Percentiles rank a stretch among this genome's conserved stretches.
These are phyloP conservation scores for Fistulinella cinereoalba DNA, from an alignment of 1,284 basidiomycete genomes.

Conservation along the genomic window DNA sequence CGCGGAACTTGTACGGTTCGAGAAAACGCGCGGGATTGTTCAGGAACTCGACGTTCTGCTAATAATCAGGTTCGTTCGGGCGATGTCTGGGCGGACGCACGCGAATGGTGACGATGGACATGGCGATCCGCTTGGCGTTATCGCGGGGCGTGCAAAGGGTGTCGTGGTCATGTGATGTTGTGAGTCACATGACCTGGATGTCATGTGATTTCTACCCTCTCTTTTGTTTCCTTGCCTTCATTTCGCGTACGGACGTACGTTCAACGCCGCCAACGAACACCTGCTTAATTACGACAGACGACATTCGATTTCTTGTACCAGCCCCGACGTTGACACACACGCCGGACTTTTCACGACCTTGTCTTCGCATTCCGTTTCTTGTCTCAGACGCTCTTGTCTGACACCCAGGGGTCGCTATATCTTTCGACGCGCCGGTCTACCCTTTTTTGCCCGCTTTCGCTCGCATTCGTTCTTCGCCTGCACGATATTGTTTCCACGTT, in stretches of 20 bases:
- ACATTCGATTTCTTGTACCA: not conserved
- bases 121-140: slow-evolving; percentile 18
- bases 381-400: slow-evolving; percentile 12
- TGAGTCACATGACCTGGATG: too few relatives aligned
- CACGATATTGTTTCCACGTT: slow-evolving; percentile 22
- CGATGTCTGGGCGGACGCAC: slow-evolving; percentile 29
- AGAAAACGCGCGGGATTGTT: slow-evolving; percentile 92
- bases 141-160: not conserved
- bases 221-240: slow-evolving; percentile 18
- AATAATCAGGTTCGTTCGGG: not conserved
- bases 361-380: not conserved
- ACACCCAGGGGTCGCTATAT: slow-evolving; percentile 4
- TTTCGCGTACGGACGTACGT: slow-evolving; percentile 18
- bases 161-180: slow-evolving; percentile 22
- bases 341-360: slow-evolving; percentile 5
- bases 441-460: not conserved
- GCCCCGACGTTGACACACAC: not conserved
- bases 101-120: slow-evolving; percentile 71
- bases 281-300: slow-evolving; percentile 4
- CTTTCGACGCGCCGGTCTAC: slow-evolving; percentile 11
- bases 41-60: slow-evolving; percentile 80
- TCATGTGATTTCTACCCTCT: slow-evolving; percentile 12
- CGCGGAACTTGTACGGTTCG: slow-evolving; percentile 90
- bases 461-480: slow-evolving; percentile 3
- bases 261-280: slow-evolving; percentile 6